These are phyloP conservation scores for Fusarium sp. DNA, from an alignment of 2,329 filamentous ascomycete species.

Conservation along the genomic window DNA sequence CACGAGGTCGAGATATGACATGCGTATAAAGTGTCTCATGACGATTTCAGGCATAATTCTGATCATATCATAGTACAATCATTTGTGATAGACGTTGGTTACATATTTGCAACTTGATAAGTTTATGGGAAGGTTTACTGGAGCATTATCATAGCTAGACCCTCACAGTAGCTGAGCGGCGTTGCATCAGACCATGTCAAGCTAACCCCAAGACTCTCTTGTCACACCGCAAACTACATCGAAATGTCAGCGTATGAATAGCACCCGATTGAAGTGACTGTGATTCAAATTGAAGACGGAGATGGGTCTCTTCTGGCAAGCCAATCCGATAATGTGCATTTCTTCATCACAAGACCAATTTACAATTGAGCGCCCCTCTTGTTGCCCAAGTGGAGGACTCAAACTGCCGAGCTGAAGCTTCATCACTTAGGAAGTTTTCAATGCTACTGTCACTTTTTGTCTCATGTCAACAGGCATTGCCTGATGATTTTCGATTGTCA, in stretches of 20 bases:
- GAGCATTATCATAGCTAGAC: not conserved
- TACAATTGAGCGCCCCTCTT: not conserved
- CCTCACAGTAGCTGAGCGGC: constrained; percentile 20
- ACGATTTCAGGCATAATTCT: not conserved
- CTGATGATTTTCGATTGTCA: not conserved
- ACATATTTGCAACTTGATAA: not conserved
- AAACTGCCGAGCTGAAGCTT: not conserved
- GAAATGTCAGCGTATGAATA: constrained; percentile 1
- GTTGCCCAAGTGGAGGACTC: not conserved
- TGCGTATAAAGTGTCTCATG: constrained; percentile 15
- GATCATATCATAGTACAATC: not conserved
- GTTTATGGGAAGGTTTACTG: not conserved
- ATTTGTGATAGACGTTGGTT: not conserved
- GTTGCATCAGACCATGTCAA: constrained; percentile 42
- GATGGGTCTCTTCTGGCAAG: constrained; percentile 1
- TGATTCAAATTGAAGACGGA: constrained; percentile 22
- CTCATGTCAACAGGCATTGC: not conserved
- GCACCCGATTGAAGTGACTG: constrained; percentile 14
- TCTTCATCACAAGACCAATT: constrained; percentile 13
- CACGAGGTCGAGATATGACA: constrained; percentile 24
- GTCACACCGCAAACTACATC: constrained; percentile 42
- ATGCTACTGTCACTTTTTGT: not conserved
- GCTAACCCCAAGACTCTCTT: constrained; percentile 34
- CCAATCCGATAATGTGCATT: constrained; percentile 12
- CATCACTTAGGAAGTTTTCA: not conserved